Evolutionary conservation across 371 early-diverging fungal genomes (phyloP).

Genomic region (Lichtheimia ornata): DNA sequence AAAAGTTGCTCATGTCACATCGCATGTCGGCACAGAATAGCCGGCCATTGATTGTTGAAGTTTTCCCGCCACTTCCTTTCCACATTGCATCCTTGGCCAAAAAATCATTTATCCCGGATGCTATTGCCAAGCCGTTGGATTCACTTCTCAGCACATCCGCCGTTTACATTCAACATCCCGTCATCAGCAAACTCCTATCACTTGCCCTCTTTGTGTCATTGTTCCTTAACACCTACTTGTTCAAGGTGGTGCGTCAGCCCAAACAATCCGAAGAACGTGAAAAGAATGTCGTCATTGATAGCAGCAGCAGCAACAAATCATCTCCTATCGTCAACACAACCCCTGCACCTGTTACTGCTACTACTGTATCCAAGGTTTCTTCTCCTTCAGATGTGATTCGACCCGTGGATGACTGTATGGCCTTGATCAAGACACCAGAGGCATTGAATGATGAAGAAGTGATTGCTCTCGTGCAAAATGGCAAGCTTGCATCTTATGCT

Average conservation of each 20-base stretch:
- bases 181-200: constrained; percentile 63
- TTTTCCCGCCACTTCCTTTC: constrained; percentile 65
- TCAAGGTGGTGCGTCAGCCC: constrained; percentile 63
- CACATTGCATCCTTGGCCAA: constrained; percentile 35
- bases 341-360: constrained; percentile 11
- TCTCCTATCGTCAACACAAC: background rate
- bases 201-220: constrained; percentile 58
- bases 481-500: constrained; percentile 80
- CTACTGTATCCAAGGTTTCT: constrained; percentile 17
- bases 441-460: constrained; percentile 73
- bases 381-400: constrained; percentile 42
- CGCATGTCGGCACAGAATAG: constrained; percentile 35
- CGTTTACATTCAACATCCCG: constrained; percentile 65
- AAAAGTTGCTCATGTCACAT: constrained; percentile 47
- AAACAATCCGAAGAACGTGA: constrained; percentile 27
- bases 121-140: constrained; percentile 48
- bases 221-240: constrained; percentile 66
- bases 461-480: constrained; percentile 67
- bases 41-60: constrained; percentile 60
- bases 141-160: constrained; percentile 49
- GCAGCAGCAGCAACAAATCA: background rate
- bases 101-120: constrained; percentile 29
- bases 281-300: constrained; percentile 4
- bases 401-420: constrained; percentile 65
- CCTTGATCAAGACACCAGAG: constrained; percentile 54